Base-by-base conservation (phyloP, 495 filamentous ascomycete species). In the Pyrenula aspistea region DNA sequence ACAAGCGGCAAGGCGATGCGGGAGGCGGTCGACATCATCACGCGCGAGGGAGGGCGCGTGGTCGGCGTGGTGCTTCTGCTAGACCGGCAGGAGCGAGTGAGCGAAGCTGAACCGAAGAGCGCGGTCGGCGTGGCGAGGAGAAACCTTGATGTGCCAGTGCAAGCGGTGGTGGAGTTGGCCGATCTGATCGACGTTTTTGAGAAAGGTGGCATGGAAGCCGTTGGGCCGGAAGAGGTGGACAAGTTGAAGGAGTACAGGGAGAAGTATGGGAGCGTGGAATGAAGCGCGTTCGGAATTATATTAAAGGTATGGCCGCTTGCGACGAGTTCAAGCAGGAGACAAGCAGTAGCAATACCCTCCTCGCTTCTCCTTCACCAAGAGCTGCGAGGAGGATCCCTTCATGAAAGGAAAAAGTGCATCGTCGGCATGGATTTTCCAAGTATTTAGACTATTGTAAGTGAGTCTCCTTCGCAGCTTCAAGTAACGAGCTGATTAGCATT, bases 1-100 rank as follows among this genome's bases (percentile, higher is more conserved):
- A 96, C 89, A 0, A 92, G 89, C 2, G 93, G 93, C 22, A 96
- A 90, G 3, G 93, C 92, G 24, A 87, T 96, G 69, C 80, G 92
- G 51, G 90, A 96, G 71, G 87, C 92, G 11, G 87, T 97, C 54
- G 81, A 77, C 31, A 89, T 94, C 63, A 91, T 96, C 59, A 70
- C 80, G 55, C 77, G 77, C 62, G 83, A 93, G 62, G 93, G 93
- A 4, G 93, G 91, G 0, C 80, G 74, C 20, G 78, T 96, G 15
- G 83, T 84, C 4, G 93, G 91, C 47, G 85, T 98, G 53, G 77
- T 96, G 24, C 83, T 98, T 22, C 84, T 91, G 22, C 73, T 97
- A 56, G 91, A 97, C 70, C 81, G 93, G 49, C 80, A 86, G 77
- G 93, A 97, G 81, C 88, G 83, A 63, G 80, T 90, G 51, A 77